Conservation (phyloP, 805 yeast genomes). For the Wickerhamomyces rabaulensis region DNA sequence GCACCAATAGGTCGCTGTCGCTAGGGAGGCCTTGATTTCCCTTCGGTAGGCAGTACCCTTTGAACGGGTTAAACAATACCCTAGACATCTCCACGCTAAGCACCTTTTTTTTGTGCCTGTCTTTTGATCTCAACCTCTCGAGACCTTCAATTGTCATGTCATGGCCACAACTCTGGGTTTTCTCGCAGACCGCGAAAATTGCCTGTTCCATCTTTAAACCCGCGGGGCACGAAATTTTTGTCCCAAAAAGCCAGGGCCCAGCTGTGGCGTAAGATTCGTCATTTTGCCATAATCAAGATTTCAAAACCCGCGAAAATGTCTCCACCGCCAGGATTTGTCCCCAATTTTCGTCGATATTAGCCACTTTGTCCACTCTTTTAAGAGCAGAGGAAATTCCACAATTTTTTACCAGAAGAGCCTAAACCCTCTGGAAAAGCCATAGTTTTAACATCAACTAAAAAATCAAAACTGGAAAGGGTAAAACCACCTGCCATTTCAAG, state of each 20-base stretch:
- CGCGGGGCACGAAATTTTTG: not conserved
- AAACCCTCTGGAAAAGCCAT: no score
- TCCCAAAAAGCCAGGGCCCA: not conserved
- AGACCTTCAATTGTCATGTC: no score
- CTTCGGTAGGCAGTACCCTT: slow-evolving; percentile 20
- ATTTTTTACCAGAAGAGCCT: no score
- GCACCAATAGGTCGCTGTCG: not conserved
- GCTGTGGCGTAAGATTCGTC: not conserved
- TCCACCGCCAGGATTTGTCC: no score
- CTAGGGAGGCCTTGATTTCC: not conserved
- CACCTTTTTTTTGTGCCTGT: no score
- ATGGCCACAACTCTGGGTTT: no score
- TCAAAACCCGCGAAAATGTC: not conserved
- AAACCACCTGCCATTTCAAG: no score
- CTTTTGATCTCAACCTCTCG: not conserved
- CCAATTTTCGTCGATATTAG: not conserved
- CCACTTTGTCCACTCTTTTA: not conserved
- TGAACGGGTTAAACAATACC: slow-evolving; percentile 16
- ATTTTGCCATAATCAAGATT: no score
- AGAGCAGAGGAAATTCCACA: not conserved
- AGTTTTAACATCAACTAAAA: no score
- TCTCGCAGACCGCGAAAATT: not conserved
- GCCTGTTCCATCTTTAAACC: not conserved
- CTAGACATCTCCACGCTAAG: slow-evolving; percentile 10
- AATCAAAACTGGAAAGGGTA: no score